Percentiles rank a stretch among this genome's conserved stretches.
Evolutionary conservation across 2,329 filamentous ascomycete genomes (phyloP).

Genomic region (Penicillium rolfsii): DNA sequence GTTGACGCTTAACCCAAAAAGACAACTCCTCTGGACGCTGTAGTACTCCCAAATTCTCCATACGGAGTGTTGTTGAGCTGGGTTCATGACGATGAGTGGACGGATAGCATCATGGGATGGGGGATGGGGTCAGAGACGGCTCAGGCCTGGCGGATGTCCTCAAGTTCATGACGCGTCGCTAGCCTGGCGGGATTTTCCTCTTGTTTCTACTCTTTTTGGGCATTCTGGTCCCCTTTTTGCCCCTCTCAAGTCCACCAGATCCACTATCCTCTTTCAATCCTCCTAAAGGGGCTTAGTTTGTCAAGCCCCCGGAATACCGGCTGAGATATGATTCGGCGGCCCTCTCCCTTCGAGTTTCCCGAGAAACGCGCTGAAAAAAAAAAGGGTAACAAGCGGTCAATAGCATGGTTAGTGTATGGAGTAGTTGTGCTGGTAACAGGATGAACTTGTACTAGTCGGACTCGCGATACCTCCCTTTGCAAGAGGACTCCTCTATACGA

Average conservation of each 20-base stretch:
- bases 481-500: background rate
- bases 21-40: background rate
- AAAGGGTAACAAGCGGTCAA: constrained; percentile 19
- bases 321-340: constrained; percentile 6
- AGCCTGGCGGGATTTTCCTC: background rate
- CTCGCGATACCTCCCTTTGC: background rate
- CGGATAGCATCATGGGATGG: background rate
- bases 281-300: background rate
- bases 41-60: background rate
- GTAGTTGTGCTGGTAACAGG: background rate
- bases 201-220: background rate
- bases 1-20: constrained; percentile 5
- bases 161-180: constrained; percentile 24
- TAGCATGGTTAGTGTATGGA: background rate
- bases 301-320: background rate
- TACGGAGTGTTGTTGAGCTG: background rate
- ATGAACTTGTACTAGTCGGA: background rate
- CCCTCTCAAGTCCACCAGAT: background rate
- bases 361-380: constrained; percentile 28
- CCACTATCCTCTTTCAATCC: background rate
- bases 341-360: constrained; percentile 15
- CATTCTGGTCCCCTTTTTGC: background rate
- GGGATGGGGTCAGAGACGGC: constrained; percentile 14
- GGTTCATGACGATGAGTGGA: constrained; percentile 3
- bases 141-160: constrained; percentile 6